Conservation (phyloP, 2,329 filamentous ascomycete genomes). For the Nigrospora sphaerica region DNA sequence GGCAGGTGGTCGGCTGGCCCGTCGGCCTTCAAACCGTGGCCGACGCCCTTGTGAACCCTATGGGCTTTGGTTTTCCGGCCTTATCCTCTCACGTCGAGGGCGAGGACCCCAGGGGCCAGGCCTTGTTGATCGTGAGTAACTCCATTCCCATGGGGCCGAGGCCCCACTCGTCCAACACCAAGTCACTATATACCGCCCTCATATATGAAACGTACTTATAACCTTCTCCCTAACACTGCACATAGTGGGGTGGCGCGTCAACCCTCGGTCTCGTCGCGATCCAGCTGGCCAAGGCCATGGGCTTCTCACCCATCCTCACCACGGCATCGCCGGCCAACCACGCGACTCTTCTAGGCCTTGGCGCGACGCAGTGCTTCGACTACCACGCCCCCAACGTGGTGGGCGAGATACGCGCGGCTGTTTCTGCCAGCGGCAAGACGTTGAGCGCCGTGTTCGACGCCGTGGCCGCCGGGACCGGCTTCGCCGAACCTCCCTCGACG, state of each 20-base stretch:
- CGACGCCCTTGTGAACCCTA: conserved; percentile 5
- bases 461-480: conserved; percentile 5
- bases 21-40: not conserved
- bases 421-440: not conserved
- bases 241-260: conserved; percentile 20
- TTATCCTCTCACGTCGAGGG: not conserved
- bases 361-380: conserved; percentile 23
- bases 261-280: conserved; percentile 22
- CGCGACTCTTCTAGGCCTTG: conserved; percentile 16
- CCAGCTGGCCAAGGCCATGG: conserved; percentile 18
- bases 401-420: conserved; percentile 7
- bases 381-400: conserved; percentile 18
- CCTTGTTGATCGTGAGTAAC: conserved; percentile 7
- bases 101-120: conserved; percentile 4
- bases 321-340: conserved; percentile 19
- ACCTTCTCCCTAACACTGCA: not conserved
- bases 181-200: too few relatives aligned
- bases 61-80: conserved; percentile 7
- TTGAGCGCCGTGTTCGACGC: conserved; percentile 7
- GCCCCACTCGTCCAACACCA: too few relatives aligned
- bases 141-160: too few relatives aligned
- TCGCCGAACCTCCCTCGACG: not conserved
- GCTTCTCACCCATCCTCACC: conserved; percentile 19
- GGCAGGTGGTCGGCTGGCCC: conserved; percentile 5
- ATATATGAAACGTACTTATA: not conserved